Conservation (phyloP, 2,329 filamentous ascomycete genomes). For the Trichoderma atroviride region DNA sequence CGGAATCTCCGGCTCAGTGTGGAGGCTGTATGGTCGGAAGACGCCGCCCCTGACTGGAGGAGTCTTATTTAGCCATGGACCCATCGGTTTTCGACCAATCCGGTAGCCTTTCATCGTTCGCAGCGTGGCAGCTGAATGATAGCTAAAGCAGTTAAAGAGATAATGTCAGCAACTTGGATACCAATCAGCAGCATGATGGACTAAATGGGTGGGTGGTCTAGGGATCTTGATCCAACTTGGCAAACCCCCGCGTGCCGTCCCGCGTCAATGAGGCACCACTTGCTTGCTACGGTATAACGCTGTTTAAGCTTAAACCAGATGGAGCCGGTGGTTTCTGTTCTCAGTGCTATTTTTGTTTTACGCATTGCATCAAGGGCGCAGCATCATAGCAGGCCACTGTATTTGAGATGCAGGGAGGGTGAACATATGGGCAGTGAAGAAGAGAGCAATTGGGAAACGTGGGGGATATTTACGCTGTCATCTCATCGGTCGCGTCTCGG, state of each 20-base stretch:
- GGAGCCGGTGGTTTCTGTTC: background rate
- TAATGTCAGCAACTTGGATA: constrained; percentile 28
- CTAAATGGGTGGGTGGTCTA: background rate
- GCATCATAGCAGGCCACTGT: background rate
- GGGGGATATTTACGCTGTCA: constrained; percentile 68
- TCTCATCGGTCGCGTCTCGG: constrained; percentile 90
- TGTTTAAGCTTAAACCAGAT: constrained; percentile 27
- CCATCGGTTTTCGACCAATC: constrained; percentile 57
- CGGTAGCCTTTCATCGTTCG: constrained; percentile 62
- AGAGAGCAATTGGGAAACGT: background rate
- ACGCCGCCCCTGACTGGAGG: constrained; percentile 60
- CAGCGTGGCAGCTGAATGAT: constrained; percentile 57
- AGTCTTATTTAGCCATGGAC: constrained; percentile 60
- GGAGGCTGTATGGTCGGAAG: constrained; percentile 25
- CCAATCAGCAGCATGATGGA: background rate
- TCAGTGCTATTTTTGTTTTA: background rate
- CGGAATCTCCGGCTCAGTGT: constrained; percentile 28
- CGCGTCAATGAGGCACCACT: background rate
- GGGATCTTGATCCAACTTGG: constrained; percentile 15
- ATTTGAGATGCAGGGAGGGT: background rate
- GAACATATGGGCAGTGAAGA: background rate
- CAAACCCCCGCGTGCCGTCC: constrained; percentile 6
- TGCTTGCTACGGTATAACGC: background rate
- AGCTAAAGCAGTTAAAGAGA: constrained; percentile 45
- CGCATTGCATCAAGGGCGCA: background rate